phyloP scores from a whole-genome alignment of 208 protist genomes.

The Strigomonas culicis region DNA sequence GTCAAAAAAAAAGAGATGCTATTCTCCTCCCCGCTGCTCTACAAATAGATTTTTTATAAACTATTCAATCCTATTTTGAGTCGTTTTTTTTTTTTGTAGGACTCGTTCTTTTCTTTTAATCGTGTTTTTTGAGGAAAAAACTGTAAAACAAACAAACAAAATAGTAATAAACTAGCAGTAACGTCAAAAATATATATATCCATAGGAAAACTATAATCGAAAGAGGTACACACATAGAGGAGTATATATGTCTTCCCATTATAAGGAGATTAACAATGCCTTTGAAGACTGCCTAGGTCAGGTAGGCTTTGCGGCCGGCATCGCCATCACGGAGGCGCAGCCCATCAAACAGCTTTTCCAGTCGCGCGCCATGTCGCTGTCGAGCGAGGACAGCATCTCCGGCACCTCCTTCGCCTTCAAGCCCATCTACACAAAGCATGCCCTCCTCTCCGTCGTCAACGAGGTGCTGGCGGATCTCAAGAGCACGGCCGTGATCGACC shows the following conservation, averaged over 20 bases:
- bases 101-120: neutral
- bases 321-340: constrained; percentile 40
- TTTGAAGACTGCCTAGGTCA: too few relatives aligned
- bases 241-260: too few relatives aligned
- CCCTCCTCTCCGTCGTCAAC: constrained; percentile 25
- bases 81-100: neutral
- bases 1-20: too few relatives aligned
- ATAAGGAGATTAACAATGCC: too few relatives aligned
- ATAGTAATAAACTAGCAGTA: neutral
- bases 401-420: constrained; percentile 9
- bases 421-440: constrained; percentile 22
- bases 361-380: constrained; percentile 25
- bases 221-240: too few relatives aligned
- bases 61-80: neutral
- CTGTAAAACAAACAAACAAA: neutral
- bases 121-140: constrained; percentile 4
- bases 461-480: constrained; percentile 20
- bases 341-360: constrained; percentile 55
- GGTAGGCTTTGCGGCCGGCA: constrained; percentile 42
- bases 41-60: neutral
- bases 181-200: constrained; percentile 8
- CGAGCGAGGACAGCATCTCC: constrained; percentile 9
- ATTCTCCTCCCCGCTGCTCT: too few relatives aligned
- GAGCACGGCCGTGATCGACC: constrained; percentile 23
- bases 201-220: too few relatives aligned